Conservation (phyloP, 306 rosid genomes). For the Cicer cuneatum region DNA sequence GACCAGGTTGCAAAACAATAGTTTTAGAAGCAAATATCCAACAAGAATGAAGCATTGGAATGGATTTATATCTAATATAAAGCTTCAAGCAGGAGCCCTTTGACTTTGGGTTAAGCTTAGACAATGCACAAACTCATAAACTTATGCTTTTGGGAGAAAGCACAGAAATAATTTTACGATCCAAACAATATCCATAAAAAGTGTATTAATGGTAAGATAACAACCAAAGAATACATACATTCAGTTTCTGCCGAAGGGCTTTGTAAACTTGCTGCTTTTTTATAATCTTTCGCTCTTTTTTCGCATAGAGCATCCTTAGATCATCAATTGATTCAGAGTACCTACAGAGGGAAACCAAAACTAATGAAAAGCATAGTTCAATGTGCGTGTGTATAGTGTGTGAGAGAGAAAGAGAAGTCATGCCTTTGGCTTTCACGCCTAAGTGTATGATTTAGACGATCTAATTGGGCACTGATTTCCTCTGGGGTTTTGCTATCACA, state of each 20-base stretch:
- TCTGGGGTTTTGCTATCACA: constrained; percentile 75
- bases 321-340: constrained; percentile 83
- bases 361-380: constrained; percentile 20
- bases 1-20: neutral
- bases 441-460: constrained; percentile 63
- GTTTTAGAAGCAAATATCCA: neutral
- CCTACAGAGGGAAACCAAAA: constrained; percentile 50
- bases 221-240: constrained; percentile 43
- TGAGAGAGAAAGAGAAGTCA: constrained; percentile 18
- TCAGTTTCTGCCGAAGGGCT: constrained; percentile 64
- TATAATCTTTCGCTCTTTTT: constrained; percentile 67
- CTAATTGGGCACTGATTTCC: constrained; percentile 74
- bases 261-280: constrained; percentile 65
- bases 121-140: neutral
- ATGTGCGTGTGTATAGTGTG: neutral
- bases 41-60: neutral
- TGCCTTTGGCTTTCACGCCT: constrained; percentile 73
- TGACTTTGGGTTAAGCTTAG: neutral
- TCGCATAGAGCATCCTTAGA: constrained; percentile 66
- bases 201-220: constrained; percentile 25
- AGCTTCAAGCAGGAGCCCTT: neutral
- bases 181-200: constrained; percentile 23
- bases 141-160: constrained; percentile 11
- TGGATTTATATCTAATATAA: neutral
- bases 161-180: constrained; percentile 6